These are phyloP conservation scores for Annona squamosa DNA, from an alignment of 164 flowering plant species.

Conservation along the genomic window DNA sequence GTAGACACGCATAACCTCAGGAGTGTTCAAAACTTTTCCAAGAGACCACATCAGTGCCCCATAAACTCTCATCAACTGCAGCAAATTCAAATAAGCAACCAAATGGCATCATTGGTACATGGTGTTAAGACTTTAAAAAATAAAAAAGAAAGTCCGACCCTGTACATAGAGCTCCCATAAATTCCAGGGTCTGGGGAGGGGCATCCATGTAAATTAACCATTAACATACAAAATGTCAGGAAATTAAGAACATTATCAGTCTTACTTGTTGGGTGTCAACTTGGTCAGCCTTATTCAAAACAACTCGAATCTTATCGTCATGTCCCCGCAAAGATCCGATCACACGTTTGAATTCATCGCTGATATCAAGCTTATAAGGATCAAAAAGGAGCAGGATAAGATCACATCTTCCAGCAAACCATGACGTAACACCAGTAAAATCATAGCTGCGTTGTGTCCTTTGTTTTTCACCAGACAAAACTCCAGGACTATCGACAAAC, in stretches of 20 bases:
- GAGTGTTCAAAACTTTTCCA: slow-evolving; percentile 92
- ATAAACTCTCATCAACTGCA: slow-evolving; percentile 74
- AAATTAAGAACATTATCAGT: background rate
- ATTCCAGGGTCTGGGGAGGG: too few relatives aligned
- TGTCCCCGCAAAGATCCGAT: slow-evolving; percentile 90
- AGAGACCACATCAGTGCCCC: slow-evolving; percentile 99
- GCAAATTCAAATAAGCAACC: background rate
- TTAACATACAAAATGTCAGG: background rate
- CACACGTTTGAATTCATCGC: slow-evolving; percentile 96
- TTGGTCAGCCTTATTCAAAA: slow-evolving; percentile 96
- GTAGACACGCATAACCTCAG: slow-evolving; percentile 86
- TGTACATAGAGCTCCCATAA: too few relatives aligned
- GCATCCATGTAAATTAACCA: too few relatives aligned
- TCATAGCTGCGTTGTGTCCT: slow-evolving; percentile 93
- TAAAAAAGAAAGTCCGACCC: too few relatives aligned
- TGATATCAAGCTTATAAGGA: slow-evolving; percentile 93
- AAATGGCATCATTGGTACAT: background rate
- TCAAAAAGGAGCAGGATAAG: slow-evolving; percentile 86
- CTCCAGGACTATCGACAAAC: slow-evolving; percentile 97
- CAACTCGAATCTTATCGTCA: slow-evolving; percentile 97
- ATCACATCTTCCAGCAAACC: slow-evolving; percentile 98
- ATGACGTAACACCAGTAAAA: slow-evolving; percentile 94
- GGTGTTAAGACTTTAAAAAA: background rate
- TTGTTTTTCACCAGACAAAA: slow-evolving; percentile 95
- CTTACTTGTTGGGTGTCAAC: slow-evolving; percentile 94